Percentiles rank a stretch among this genome's conserved stretches.
phyloP scores from a whole-genome alignment of 2,329 filamentous ascomycete genomes.

The Cryphonectria carpinicola region DNA sequence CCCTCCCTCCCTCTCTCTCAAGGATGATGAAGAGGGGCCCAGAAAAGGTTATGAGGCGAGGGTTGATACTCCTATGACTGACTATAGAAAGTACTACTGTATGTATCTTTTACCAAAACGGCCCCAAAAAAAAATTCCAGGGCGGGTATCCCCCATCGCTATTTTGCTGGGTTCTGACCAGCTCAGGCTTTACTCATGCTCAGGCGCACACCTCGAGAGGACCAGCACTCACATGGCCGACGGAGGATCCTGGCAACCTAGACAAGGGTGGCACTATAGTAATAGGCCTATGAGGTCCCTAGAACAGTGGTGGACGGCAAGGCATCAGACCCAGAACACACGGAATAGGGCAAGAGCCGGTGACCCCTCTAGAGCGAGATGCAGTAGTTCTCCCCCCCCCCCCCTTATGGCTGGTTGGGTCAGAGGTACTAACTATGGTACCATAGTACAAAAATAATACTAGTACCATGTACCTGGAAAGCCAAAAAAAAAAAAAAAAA shows the following conservation, averaged over 20 bases:
- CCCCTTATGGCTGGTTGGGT: conserved; percentile 29
- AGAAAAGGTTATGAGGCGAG: conserved; percentile 37
- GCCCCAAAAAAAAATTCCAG: conserved; percentile 42
- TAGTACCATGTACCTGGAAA: conserved; percentile 4
- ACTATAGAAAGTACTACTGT: background rate
- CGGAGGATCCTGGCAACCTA: conserved; percentile 28
- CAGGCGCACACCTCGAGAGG: conserved; percentile 30
- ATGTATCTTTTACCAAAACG: no score
- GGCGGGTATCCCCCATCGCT: conserved; percentile 41
- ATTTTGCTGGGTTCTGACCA: conserved; percentile 39
- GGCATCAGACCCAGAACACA: conserved; percentile 35
- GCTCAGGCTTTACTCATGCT: conserved; percentile 35
- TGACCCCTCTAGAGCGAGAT: conserved; percentile 40
- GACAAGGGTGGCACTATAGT: conserved; percentile 37
- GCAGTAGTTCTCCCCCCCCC: conserved; percentile 38
- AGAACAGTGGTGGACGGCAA: conserved; percentile 16
- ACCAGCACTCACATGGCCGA: conserved; percentile 40
- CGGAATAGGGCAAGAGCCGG: conserved; percentile 39
- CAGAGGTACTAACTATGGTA: conserved; percentile 14
- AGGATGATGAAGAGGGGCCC: conserved; percentile 42
- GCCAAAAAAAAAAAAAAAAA: conserved; percentile 9
- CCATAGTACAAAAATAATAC: conserved; percentile 24
- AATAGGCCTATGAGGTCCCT: conserved; percentile 37
- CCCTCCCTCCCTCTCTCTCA: conserved; percentile 44
- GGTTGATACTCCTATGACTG: conserved; percentile 23